Conservation (phyloP, 768 basidiomycete species). For the Agrocybe chaxingu region DNA sequence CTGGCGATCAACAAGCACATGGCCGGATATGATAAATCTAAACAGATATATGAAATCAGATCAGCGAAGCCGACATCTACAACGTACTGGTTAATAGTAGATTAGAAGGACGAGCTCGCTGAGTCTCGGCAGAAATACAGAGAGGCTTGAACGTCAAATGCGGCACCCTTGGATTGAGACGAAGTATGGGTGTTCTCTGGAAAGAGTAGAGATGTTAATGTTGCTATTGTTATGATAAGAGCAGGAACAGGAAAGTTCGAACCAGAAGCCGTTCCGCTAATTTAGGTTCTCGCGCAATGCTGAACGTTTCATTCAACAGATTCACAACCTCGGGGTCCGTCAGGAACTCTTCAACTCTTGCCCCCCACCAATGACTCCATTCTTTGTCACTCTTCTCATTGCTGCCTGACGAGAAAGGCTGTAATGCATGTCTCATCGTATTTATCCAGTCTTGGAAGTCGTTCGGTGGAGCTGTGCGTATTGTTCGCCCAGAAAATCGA, state of each 20-base stretch:
- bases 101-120: slow-evolving; percentile 57
- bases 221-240: neutral
- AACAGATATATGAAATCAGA: neutral
- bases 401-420: slow-evolving; percentile 19
- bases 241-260: slow-evolving; percentile 19
- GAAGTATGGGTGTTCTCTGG: slow-evolving; percentile 43
- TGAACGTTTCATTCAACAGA: slow-evolving; percentile 55
- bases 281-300: slow-evolving; percentile 57
- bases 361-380: slow-evolving; percentile 63
- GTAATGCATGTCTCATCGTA: slow-evolving; percentile 47
- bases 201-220: neutral
- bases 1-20: slow-evolving; percentile 85
- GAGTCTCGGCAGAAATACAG: slow-evolving; percentile 38
- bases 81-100: slow-evolving; percentile 51
- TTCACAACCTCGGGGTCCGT: slow-evolving; percentile 41
- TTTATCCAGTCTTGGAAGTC: slow-evolving; percentile 46
- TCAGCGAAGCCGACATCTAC: neutral
- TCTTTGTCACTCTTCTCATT: slow-evolving; percentile 31
- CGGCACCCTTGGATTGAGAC: slow-evolving; percentile 48
- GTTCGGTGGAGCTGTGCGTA: slow-evolving; percentile 67
- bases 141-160: slow-evolving; percentile 48
- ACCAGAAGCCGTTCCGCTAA: slow-evolving; percentile 62
- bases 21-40: slow-evolving; percentile 75
- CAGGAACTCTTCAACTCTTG: slow-evolving; percentile 55
- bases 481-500: slow-evolving; percentile 89